These are phyloP conservation scores for Neurospora tetrasperma DNA, from an alignment of 495 filamentous ascomycete genomes.

Conservation along the genomic window DNA sequence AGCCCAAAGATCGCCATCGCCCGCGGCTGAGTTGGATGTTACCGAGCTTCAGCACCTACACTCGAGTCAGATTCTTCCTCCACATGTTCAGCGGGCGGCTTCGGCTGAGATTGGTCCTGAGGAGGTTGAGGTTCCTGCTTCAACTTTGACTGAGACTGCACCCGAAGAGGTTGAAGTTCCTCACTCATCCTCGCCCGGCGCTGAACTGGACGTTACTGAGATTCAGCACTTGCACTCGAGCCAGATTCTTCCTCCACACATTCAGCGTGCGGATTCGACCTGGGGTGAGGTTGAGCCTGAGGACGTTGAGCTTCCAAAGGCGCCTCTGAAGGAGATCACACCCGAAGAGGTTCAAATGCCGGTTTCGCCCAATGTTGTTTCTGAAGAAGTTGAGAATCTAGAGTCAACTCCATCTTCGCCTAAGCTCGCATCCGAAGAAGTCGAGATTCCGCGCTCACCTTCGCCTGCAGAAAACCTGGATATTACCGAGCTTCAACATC, in stretches of 20 bases:
- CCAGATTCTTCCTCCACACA: background rate
- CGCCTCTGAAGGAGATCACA: background rate
- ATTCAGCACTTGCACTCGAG: background rate
- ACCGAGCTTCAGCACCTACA: too few relatives aligned
- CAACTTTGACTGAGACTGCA: too few relatives aligned
- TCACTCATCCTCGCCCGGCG: background rate
- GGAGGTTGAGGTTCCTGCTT: too few relatives aligned
- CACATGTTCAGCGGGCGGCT: too few relatives aligned
- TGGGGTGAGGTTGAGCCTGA: background rate
- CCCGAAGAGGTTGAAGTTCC: background rate
- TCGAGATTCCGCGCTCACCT: background rate
- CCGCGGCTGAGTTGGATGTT: too few relatives aligned
- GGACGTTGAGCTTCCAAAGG: background rate
- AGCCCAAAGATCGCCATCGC: too few relatives aligned
- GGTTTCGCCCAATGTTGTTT: too few relatives aligned
- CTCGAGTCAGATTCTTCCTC: too few relatives aligned
- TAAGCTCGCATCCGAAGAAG: too few relatives aligned
- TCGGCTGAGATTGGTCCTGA: background rate
- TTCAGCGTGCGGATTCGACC: background rate
- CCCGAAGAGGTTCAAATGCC: background rate
- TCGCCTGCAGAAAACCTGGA: background rate
- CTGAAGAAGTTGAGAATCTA: too few relatives aligned
- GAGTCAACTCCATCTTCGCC: too few relatives aligned
- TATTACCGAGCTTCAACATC: background rate
- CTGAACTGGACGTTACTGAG: background rate